Evolutionary conservation across 2,329 filamentous ascomycete species (phyloP), one percentile per base, ranked within the genome.

Genomic region (Colletotrichum aenigma): DNA sequence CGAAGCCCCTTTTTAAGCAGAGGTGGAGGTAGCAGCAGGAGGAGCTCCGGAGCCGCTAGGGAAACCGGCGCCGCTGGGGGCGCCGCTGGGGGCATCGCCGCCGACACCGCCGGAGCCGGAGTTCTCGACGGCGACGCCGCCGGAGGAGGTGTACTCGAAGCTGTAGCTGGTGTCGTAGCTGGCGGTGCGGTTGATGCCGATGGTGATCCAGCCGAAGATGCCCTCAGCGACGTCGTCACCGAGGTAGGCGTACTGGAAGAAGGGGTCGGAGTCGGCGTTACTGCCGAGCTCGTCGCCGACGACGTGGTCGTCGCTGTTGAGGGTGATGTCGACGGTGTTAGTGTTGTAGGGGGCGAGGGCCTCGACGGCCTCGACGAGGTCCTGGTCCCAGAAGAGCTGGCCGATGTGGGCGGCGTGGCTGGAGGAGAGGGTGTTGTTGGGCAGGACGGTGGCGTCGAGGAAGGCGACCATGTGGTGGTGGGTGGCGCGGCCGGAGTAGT

Each of bases 241-340:
- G 9, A 91, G 84, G 18, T 87, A 84, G 13, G 88, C 86, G 76
- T 90, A 90, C 79, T 91, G 85, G 69, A 90, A 82, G 78, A 90
- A 85, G 2, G 89, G 90, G 78, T 89, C 88, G 71, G 88, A 88
- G 66, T 86, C 84, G 7, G 83, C 85, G 61, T 86, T 86, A 62
- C 15, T 26, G n/a, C 87, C 86, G 74, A 87, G 85, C 79, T 85
- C 81, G 28, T 36, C 70, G 24, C 84, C 78, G 58, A 89, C 85
- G 65, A 89, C 87, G n/a, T 77, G 75, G 79, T 91, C 89, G 1
- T 88, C 82, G 16, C 55, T 56, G 70, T 76, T 76, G 62, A 65
- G 65, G 15, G 74, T 74, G 9, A 55, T 16, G n/a, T 36, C 58
- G 61, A 66, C 58, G 18, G 52, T 67, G 70, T 73, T 76, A 30